These are phyloP conservation scores for Halteria grandinella DNA, from an alignment of 73 alveolate species.

Conservation along the genomic window DNA sequence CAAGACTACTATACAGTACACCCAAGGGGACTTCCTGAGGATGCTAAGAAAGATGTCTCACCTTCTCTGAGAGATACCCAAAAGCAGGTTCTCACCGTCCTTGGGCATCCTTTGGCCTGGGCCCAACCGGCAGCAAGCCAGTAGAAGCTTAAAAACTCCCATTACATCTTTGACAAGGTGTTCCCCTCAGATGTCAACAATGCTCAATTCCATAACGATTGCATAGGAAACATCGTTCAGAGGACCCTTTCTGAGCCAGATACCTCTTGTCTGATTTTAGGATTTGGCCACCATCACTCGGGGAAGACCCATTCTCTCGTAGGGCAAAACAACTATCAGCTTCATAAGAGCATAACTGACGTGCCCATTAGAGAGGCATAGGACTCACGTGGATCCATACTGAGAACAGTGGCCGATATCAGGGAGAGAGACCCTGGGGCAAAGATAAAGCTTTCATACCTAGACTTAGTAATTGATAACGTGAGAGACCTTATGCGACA, in stretches of 20 bases:
- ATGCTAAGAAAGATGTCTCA: too few species aligned
- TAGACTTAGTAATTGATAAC: slow-evolving; percentile 42
- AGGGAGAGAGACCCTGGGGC: slow-evolving; percentile 17
- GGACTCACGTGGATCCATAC: slow-evolving; percentile 36
- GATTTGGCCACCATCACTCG: slow-evolving; percentile 43
- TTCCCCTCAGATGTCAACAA: too few species aligned
- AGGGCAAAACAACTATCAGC: slow-evolving; percentile 38
- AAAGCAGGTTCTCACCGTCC: too few species aligned
- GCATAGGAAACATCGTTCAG: too few species aligned
- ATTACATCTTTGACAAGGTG: too few species aligned
- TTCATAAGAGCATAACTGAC: slow-evolving; percentile 26
- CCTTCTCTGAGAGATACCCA: too few species aligned
- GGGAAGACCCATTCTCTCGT: slow-evolving; percentile 25
- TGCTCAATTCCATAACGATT: too few species aligned
- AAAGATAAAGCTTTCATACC: neutral
- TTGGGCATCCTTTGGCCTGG: too few species aligned
- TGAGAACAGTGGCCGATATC: slow-evolving; percentile 21
- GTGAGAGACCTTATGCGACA: slow-evolving; percentile 25
- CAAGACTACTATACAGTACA: slow-evolving; percentile 30
- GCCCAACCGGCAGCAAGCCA: too few species aligned
- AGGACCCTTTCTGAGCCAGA: too few species aligned
- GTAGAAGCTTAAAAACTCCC: too few species aligned
- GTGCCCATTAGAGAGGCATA: neutral
- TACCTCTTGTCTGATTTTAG: neutral
- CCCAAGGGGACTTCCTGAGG: too few species aligned